Evolutionary conservation across 2,329 filamentous ascomycete species (phyloP), one percentile per base, ranked within the genome.

Genomic region (Colletotrichum scovillei): DNA sequence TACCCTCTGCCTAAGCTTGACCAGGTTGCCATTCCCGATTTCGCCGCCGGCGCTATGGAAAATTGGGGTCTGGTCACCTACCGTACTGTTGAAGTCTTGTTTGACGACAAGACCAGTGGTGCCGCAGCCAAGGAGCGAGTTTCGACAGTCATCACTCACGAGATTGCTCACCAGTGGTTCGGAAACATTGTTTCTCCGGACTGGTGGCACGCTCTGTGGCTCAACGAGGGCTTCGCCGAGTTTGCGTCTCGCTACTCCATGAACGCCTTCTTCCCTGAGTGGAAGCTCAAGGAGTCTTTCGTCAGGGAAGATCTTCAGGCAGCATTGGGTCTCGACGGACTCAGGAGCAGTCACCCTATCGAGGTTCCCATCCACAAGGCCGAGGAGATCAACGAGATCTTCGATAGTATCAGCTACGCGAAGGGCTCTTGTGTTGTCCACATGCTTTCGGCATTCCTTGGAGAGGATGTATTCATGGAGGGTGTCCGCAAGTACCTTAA

Each of bases 31-130:
- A 95, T 98, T 80, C 96, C 96, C 19, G 96, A 98, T 81, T 98
- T 98, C 81, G 95, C 95, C 63, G 95, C 95, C 62, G 96, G 96
- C 75, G 96, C 95, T 73, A 98, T 98, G 95, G 72, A 74, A 35
- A 98, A 98, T 83, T 98, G 96, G 96, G 96, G 96, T 80, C 87
- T 98, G 65, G 92, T 98, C 77, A 98, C 96, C 7, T 98, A 98
- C 86, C 93, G 96, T 76, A 94, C 97, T 26, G 95, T 98, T 42
- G 95, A 97, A 80, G 84, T 98, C 59, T 89, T 98, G 72, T 91
- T 97, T 75, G 96, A 98, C 78, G 95, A 98, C 84, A 97, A 97
- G 88, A 93, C 91, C 3, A 97, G 94, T 79, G 94, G 95, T 79
- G 95, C 96, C 24, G 92, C 93, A 49, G 94, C 92, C 74, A 98